These are phyloP conservation scores for Aspergillus puulaauensis DNA, from an alignment of 2,329 filamentous ascomycete species.

Conservation along the genomic window DNA sequence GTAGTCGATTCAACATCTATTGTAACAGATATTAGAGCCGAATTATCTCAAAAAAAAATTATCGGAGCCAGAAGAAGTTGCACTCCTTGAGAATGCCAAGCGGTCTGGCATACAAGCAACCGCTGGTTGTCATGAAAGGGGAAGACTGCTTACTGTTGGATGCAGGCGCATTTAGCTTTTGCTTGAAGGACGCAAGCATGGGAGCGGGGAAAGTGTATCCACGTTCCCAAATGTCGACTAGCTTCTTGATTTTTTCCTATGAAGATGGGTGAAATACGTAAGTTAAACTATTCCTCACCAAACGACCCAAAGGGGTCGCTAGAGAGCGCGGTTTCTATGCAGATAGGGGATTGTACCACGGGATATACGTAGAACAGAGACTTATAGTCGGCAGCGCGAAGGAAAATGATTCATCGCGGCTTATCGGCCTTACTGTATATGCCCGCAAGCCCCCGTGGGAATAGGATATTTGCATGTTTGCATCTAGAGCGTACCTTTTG, in stretches of 20 bases:
- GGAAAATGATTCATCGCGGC: constrained; percentile 27
- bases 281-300: constrained; percentile 44
- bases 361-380: constrained; percentile 26
- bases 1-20: constrained; percentile 68
- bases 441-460: constrained; percentile 31
- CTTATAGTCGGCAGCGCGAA: constrained; percentile 29
- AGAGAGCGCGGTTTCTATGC: constrained; percentile 25
- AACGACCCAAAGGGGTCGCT: constrained; percentile 20
- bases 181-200: constrained; percentile 80
- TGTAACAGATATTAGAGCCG: constrained; percentile 26
- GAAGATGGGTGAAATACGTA: constrained; percentile 47
- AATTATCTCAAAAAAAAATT: not conserved
- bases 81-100: not conserved
- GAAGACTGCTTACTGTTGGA: constrained; percentile 60
- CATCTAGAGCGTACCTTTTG: constrained; percentile 82
- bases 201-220: constrained; percentile 81
- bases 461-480: constrained; percentile 21
- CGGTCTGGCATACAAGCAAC: constrained; percentile 7
- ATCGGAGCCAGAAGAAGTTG: not conserved
- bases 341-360: constrained; percentile 21
- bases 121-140: constrained; percentile 22
- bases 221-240: constrained; percentile 97
- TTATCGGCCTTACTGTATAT: constrained; percentile 23
- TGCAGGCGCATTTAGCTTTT: constrained; percentile 66
- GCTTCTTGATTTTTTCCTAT: constrained; percentile 92